phyloP scores from a whole-genome alignment of 2,329 filamentous ascomycete genomes.

The Exophiala xenobiotica region DNA sequence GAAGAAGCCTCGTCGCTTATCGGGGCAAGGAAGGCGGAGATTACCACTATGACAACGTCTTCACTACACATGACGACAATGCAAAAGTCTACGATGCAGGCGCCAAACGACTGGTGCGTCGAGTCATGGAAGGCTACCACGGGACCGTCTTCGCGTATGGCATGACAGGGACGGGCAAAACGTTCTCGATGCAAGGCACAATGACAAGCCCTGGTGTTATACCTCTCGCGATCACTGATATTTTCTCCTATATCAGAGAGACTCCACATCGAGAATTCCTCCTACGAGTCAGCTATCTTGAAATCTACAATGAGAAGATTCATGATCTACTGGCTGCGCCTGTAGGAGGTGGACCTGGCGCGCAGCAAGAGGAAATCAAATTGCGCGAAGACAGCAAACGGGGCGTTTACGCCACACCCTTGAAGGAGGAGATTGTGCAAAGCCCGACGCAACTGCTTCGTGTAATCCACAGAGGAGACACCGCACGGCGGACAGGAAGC shows the following conservation, averaged over 20 bases:
- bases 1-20: slow-evolving; percentile 78
- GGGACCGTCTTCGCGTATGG: slow-evolving; percentile 93
- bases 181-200: slow-evolving; percentile 99
- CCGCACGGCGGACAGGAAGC: slow-evolving; percentile 83
- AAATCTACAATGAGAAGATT: slow-evolving; percentile 98
- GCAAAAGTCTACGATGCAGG: slow-evolving; percentile 90
- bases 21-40: slow-evolving; percentile 87
- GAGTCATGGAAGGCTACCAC: slow-evolving; percentile 99
- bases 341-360: slow-evolving; percentile 56
- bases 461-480: slow-evolving; percentile 91
- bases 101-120: slow-evolving; percentile 87
- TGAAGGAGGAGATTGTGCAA: slow-evolving; percentile 98
- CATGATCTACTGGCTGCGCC: slow-evolving; percentile 85
- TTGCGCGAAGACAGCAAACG: slow-evolving; percentile 93
- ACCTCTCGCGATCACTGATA: slow-evolving; percentile 94
- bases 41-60: slow-evolving; percentile 96
- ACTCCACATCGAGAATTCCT: slow-evolving; percentile 93
- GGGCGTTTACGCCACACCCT: slow-evolving; percentile 89
- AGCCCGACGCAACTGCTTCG: slow-evolving; percentile 91
- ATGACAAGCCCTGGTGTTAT: slow-evolving; percentile 95
- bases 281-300: slow-evolving; percentile 92
- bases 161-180: slow-evolving; percentile 98
- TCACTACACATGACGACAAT: slow-evolving; percentile 90
- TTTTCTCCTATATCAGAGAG: slow-evolving; percentile 98
- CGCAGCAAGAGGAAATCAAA: slow-evolving; percentile 83